A percentile compares a stretch with the other conserved stretches of the same genome.
Conservation (phyloP, 163 green algal genomes). For the Scenedesmus sp. region DNA sequence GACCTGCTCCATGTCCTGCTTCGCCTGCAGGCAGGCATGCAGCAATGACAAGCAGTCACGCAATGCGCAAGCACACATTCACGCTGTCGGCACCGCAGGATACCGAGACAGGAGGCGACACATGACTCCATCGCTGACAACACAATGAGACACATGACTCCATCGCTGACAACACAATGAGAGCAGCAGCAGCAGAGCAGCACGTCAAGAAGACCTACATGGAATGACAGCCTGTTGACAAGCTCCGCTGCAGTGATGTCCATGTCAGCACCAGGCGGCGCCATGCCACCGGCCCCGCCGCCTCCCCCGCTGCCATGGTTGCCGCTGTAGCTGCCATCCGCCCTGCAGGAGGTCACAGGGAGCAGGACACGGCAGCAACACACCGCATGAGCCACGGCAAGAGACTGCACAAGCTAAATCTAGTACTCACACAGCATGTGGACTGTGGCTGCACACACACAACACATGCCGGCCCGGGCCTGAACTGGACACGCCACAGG, state of each 20-base stretch:
- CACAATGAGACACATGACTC: background rate
- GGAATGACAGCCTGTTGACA: slow-evolving; percentile 84
- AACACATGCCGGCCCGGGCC: background rate
- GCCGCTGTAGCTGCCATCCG: slow-evolving; percentile 38
- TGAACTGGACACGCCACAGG: background rate
- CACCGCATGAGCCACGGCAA: background rate
- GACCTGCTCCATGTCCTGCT: slow-evolving; percentile 80
- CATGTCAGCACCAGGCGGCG: slow-evolving; percentile 60
- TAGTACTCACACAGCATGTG: no score
- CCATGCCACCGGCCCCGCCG: slow-evolving; percentile 16
- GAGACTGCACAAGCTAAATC: no score
- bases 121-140: background rate
- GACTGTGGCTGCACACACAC: no score
- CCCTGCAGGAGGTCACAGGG: background rate
- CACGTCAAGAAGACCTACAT: slow-evolving; percentile 70
- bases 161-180: background rate
- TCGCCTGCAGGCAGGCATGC: slow-evolving; percentile 61
- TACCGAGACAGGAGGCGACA: no score
- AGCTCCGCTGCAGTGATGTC: slow-evolving; percentile 87
- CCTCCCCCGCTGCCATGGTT: slow-evolving; percentile 28
- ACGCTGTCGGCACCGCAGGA: no score
- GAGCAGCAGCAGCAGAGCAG: background rate
- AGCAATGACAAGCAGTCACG: background rate
- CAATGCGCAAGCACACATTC: no score
- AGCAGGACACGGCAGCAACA: background rate